Percentiles rank a stretch among this genome's conserved stretches.
Evolutionary conservation across 2,329 filamentous ascomycete species (phyloP).

Genomic region (Ophiosphaerella narmari): DNA sequence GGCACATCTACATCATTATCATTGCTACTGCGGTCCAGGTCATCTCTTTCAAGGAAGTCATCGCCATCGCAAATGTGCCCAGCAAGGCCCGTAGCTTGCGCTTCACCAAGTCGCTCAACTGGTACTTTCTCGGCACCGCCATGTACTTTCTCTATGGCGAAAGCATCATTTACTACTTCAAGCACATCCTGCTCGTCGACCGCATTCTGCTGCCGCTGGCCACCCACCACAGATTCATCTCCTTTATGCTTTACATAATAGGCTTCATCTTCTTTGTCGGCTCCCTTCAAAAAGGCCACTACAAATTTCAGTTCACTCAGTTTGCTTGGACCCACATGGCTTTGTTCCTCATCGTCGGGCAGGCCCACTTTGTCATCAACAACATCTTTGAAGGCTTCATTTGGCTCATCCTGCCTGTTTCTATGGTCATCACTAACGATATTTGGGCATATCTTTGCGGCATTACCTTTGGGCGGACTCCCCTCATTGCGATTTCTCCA

Average conservation of each 20-base stretch:
- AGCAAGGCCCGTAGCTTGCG: constrained; percentile 87
- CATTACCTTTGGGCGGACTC: constrained; percentile 93
- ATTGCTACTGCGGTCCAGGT: constrained; percentile 94
- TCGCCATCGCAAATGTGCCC: constrained; percentile 93
- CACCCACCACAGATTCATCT: constrained; percentile 97
- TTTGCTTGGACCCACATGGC: constrained; percentile 99
- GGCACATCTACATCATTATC: constrained; percentile 95
- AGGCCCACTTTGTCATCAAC: constrained; percentile 99
- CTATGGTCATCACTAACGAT: constrained; percentile 96
- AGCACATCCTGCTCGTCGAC: constrained; percentile 96
- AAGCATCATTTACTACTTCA: constrained; percentile 99
- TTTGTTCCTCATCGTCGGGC: constrained; percentile 93
- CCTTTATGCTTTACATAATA: constrained; percentile 98
- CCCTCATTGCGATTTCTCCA: constrained; percentile 95
- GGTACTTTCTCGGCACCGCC: constrained; percentile 98
- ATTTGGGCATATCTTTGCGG: constrained; percentile 98
- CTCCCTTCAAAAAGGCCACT: constrained; percentile 92
- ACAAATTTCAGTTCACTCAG: constrained; percentile 98
- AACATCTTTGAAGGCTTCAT: constrained; percentile 99
- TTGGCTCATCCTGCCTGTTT: constrained; percentile 97
- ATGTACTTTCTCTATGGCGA: constrained; percentile 99
- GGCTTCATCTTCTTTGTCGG: constrained; percentile 98
- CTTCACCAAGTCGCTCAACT: constrained; percentile 95
- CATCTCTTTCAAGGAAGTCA: constrained; percentile 98
- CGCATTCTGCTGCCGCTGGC: constrained; percentile 89